These are phyloP conservation scores for Penicillium aurantiogriseum DNA, from an alignment of 2,329 filamentous ascomycete species.

Conservation along the genomic window DNA sequence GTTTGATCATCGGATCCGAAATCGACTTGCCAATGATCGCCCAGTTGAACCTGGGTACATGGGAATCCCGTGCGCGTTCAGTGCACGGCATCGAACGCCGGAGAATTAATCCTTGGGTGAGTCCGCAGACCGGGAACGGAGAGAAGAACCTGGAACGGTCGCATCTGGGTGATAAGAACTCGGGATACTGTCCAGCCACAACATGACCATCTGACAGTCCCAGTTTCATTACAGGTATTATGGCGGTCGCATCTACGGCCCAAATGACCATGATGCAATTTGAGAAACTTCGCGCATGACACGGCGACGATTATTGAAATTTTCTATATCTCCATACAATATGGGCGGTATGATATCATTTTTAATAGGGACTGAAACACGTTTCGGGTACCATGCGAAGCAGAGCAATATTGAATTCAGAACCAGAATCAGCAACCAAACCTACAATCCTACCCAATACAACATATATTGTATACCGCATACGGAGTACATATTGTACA, in stretches of 20 bases:
- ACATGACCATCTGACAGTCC: not conserved
- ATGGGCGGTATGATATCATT: not conserved
- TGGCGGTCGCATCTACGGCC: not conserved
- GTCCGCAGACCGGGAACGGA: not conserved
- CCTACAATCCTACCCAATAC: not conserved
- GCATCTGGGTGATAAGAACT: not conserved
- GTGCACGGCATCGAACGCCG: not conserved
- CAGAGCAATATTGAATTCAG: not conserved
- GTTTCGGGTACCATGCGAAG: not conserved
- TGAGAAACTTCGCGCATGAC: not conserved
- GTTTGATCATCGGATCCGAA: constrained; percentile 1
- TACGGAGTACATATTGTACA: not conserved
- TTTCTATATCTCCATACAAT: not conserved
- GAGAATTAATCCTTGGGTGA: not conserved
- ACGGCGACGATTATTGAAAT: not conserved
- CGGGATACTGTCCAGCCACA: not conserved
- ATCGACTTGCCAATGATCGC: constrained; percentile 1
- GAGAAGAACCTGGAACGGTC: not conserved
- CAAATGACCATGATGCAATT: not conserved
- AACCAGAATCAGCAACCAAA: not conserved
- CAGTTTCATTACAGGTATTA: not conserved
- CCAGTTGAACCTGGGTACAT: not conserved
- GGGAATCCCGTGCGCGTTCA: not conserved
- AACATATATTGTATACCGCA: not conserved
- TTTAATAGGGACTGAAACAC: constrained; percentile 1